Conservation (phyloP, 441 rosid species). For the Corymbia calophylla region DNA sequence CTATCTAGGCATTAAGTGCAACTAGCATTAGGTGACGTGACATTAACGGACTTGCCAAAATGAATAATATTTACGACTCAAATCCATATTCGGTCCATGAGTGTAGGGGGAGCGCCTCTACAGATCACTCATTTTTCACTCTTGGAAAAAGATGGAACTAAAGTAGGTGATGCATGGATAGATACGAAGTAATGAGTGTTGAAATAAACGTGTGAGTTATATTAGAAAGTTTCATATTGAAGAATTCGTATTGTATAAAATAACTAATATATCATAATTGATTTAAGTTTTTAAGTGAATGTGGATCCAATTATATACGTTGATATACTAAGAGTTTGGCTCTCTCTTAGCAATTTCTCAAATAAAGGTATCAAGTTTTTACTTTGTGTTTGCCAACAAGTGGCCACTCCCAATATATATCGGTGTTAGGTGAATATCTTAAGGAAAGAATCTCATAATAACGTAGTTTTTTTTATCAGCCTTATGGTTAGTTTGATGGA, state of each 20-base stretch:
- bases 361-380: accelerated
- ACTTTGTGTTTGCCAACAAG: background rate
- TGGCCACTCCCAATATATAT: background rate
- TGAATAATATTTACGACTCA: background rate
- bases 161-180: background rate
- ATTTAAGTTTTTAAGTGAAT: background rate
- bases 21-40: background rate
- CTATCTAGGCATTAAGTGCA: background rate
- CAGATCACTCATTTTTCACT: background rate
- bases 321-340: accelerated
- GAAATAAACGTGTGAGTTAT: background rate
- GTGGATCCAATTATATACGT: accelerated
- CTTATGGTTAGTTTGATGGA: background rate
- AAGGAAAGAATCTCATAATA: background rate
- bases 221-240: background rate
- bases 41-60: background rate
- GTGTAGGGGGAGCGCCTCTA: background rate
- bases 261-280: background rate
- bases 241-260: too few relatives aligned
- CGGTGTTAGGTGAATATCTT: accelerated
- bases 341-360: background rate
- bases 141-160: background rate
- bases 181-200: background rate
- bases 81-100: background rate
- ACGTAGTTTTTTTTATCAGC: accelerated